A percentile compares a stretch with the other conserved stretches of the same genome.
These are phyloP conservation scores for Fusarium incarnatum DNA, from an alignment of 2,329 filamentous ascomycete species.

Conservation along the genomic window DNA sequence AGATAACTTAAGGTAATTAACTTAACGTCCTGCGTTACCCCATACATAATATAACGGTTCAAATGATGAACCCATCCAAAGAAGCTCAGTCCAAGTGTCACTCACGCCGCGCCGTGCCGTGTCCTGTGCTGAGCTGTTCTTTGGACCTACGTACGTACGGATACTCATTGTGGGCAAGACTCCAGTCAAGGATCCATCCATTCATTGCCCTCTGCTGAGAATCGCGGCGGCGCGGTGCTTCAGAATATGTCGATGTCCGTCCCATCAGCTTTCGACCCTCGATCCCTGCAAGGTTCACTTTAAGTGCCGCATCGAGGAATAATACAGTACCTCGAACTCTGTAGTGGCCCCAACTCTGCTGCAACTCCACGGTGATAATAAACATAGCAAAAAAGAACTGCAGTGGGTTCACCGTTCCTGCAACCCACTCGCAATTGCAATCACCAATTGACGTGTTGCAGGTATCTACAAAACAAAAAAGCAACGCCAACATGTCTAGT, in stretches of 20 bases:
- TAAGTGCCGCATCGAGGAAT: neutral
- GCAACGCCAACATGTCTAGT: constrained; percentile 17
- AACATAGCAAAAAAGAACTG: neutral
- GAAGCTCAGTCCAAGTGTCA: constrained; percentile 17
- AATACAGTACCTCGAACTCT: neutral
- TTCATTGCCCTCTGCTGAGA: constrained; percentile 19
- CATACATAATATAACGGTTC: constrained; percentile 24
- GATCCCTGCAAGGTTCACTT: constrained; percentile 34
- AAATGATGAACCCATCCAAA: constrained; percentile 11
- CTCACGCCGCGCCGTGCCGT: constrained; percentile 15
- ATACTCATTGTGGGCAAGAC: neutral
- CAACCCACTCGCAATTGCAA: constrained; percentile 4
- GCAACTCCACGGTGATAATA: constrained; percentile 10
- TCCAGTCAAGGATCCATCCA: constrained; percentile 14
- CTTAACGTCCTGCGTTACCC: neutral
- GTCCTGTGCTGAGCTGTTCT: constrained; percentile 8
- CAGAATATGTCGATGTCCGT: constrained; percentile 42
- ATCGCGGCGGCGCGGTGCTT: constrained; percentile 33
- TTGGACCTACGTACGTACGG: neutral
- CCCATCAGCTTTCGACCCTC: constrained; percentile 35
- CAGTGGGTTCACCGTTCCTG: constrained; percentile 29
- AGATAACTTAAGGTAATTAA: constrained; percentile 1
- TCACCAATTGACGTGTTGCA: constrained; percentile 1
- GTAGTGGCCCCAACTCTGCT: neutral
- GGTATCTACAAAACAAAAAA: constrained; percentile 12